These are phyloP conservation scores for Aspergillus sp. DNA, from an alignment of 2,329 filamentous ascomycete genomes.

Conservation along the genomic window DNA sequence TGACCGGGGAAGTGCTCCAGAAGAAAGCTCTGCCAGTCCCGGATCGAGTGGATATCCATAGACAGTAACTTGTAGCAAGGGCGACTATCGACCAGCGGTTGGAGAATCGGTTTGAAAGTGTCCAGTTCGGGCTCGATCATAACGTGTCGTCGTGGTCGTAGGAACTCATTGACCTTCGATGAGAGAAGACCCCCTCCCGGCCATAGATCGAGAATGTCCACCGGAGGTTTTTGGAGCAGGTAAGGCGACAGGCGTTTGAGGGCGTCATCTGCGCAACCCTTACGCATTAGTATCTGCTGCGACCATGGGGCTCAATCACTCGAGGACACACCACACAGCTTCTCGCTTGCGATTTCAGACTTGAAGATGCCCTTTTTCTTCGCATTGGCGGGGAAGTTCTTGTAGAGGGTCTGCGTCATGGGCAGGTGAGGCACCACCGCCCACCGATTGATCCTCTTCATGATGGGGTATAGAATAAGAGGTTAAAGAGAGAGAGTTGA, in stretches of 20 bases:
- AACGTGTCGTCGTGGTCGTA: constrained; percentile 79
- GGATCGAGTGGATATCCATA: constrained; percentile 58
- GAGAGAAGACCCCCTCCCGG: constrained; percentile 81
- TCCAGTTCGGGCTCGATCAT: constrained; percentile 70
- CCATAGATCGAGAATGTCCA: constrained; percentile 84
- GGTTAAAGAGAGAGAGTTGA: not conserved
- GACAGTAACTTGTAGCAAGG: constrained; percentile 50
- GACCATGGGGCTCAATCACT: no score
- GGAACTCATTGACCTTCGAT: constrained; percentile 66
- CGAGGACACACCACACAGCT: constrained; percentile 32
- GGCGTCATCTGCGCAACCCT: constrained; percentile 58
- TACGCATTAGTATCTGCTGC: constrained; percentile 1
- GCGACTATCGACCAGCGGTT: constrained; percentile 53
- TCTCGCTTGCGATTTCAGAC: constrained; percentile 29
- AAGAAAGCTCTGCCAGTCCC: constrained; percentile 48
- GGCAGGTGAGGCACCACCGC: constrained; percentile 20
- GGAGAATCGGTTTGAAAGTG: constrained; percentile 61
- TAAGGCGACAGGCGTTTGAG: constrained; percentile 67
- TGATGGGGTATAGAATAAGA: constrained; percentile 1
- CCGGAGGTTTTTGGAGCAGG: constrained; percentile 68
- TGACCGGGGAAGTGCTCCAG: constrained; percentile 54
- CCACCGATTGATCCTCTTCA: constrained; percentile 17
- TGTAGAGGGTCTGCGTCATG: constrained; percentile 17
- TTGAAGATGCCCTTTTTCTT: constrained; percentile 9
- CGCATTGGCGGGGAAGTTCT: constrained; percentile 4